Evolutionary conservation across 2,329 filamentous ascomycete genomes (phyloP).

Genomic region (Phyllosticta ampelicida): DNA sequence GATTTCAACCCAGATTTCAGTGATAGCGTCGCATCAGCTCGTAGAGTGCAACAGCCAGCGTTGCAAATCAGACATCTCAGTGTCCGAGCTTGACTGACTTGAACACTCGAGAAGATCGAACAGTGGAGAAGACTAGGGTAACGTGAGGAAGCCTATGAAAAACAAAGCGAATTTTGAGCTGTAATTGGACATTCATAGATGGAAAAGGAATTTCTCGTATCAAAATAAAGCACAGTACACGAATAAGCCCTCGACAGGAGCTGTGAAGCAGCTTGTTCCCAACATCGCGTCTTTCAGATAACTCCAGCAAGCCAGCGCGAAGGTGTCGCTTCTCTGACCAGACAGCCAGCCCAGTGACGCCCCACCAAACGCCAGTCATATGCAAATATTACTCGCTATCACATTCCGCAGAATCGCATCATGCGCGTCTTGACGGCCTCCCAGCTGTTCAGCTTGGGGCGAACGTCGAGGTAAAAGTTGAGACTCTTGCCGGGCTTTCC

Average conservation of each 20-base stretch:
- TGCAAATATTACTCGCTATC: not conserved
- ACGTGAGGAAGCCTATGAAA: too few species aligned
- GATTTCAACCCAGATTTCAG: too few species aligned
- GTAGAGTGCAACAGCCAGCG: too few species aligned
- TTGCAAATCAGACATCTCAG: too few species aligned
- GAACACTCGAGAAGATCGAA: too few species aligned
- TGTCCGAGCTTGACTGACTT: too few species aligned
- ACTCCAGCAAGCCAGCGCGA: not conserved
- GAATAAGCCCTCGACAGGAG: not conserved
- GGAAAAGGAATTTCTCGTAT: not conserved
- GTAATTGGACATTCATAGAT: too few species aligned
- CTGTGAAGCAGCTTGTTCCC: not conserved
- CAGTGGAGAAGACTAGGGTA: too few species aligned
- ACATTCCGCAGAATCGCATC: conserved; percentile 37
- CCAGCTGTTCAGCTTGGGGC: conserved; percentile 53
- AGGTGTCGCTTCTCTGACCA: not conserved
- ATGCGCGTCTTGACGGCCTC: conserved; percentile 51
- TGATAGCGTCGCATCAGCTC: too few species aligned
- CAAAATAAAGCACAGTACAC: not conserved
- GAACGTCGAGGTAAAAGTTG: conserved; percentile 55
- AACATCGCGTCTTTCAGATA: not conserved
- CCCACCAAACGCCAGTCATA: not conserved
- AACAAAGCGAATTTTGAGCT: too few species aligned
- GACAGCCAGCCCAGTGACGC: not conserved
- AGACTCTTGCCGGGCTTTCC: conserved; percentile 35